phyloP scores from a whole-genome alignment of 148 eudicot genomes.

The Rhododendron kiyosumense region DNA sequence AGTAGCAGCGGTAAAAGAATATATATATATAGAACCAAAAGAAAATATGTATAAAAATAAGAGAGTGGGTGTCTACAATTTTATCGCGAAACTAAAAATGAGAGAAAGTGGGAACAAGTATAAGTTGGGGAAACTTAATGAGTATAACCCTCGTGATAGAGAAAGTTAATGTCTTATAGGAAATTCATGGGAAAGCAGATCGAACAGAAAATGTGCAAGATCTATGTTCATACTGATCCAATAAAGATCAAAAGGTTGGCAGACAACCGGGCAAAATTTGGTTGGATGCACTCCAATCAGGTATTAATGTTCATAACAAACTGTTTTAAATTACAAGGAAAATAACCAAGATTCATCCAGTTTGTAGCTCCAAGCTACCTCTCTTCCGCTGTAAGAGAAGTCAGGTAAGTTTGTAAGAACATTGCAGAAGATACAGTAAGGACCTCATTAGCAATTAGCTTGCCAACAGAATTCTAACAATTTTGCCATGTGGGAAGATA shows the following conservation, averaged over 20 bases:
- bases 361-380: slow-evolving; percentile 2
- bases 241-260: neutral
- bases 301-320: neutral
- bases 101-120: neutral
- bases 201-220: neutral
- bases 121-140: neutral
- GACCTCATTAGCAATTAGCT: neutral
- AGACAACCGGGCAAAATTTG: neutral
- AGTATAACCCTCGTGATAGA: neutral
- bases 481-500: neutral
- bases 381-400: neutral
- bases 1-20: neutral
- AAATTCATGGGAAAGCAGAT: neutral
- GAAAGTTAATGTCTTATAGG: neutral
- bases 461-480: neutral
- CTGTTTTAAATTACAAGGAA: neutral
- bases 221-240: neutral
- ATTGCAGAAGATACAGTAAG: neutral
- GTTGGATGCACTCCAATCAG: neutral
- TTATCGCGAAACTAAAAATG: neutral
- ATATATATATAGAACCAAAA: neutral
- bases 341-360: neutral
- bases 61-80: neutral
- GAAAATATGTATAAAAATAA: neutral
- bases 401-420: neutral